Base-by-base conservation (phyloP, 225 moss, liverwort and hornwort genomes). In the Anthoceros angustus region DNA sequence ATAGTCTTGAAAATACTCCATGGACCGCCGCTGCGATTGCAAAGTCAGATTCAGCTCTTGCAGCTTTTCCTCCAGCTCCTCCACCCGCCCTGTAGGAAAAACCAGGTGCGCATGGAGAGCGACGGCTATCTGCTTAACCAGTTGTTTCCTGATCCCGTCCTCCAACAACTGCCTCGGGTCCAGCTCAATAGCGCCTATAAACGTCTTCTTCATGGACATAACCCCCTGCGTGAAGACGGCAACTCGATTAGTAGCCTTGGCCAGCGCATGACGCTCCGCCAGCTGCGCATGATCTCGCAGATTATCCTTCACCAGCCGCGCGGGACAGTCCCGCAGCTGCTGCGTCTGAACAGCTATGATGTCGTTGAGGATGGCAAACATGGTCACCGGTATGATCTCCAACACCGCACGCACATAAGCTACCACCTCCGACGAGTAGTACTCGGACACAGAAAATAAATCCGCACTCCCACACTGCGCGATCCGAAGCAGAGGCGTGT, bases 1-100 rank as follows among this genome's bases (percentile, higher is more conserved):
- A 63, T 99, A 99, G 74, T 99, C 98, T 81, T 99, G 98, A 32
- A 99, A 92, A 72, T 92, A 99, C 73, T 99, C 98, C 98, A 99
- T 92, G 11, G 92, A 99, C 66, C 82, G 80, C 63, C 84, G 82
- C 42, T 92, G 98, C 46, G 92, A 81, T 66, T 80, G 77, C 60
- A 99, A 74, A 12, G 81, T 79, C 61, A 71, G 71, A 49, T 69
- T 69, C 67, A 92, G 76, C 68, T 89, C 81, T 68, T 84, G 81
- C 67, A 99, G 71, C 61, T 80, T 85, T 62, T 87, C 84, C 72
- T 92, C 92, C 41, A 99, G 76, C 69, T 80, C 85, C 41, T 64
- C 42, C 18, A 72, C 67, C 70, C 80, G 71, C 75, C 78, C 71
- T 67, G 83, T 62, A 2, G 89, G 70, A 66, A 99, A 99, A 9